Conservation (phyloP, 75 land plant species). For the Gnetum montanum region DNA sequence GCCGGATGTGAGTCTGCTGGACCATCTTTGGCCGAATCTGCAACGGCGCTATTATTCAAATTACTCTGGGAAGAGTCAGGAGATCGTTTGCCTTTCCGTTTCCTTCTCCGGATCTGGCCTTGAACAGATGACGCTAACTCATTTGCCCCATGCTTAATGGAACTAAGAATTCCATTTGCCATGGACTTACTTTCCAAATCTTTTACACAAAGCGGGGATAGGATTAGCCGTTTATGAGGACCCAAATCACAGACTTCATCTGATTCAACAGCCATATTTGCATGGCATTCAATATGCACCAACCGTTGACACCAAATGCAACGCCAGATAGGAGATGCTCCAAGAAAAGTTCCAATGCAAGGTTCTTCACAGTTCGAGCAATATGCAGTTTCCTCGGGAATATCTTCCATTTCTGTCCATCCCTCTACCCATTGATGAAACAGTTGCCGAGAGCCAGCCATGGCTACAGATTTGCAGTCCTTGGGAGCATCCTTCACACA, state of each 20-base stretch:
- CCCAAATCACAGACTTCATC: slow-evolving; percentile 89
- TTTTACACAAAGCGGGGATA: slow-evolving; percentile 81
- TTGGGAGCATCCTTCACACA: slow-evolving; percentile 63
- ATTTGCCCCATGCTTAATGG: slow-evolving; percentile 85
- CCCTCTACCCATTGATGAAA: slow-evolving; percentile 80
- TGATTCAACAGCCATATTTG: slow-evolving; percentile 35
- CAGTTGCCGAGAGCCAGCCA: slow-evolving; percentile 52
- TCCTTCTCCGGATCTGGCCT: slow-evolving; percentile 47
- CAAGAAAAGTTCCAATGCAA: slow-evolving; percentile 71
- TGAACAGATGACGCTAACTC: slow-evolving; percentile 71
- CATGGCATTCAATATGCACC: slow-evolving; percentile 81
- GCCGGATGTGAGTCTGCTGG: slow-evolving; percentile 15
- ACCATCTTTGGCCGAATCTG: slow-evolving; percentile 21
- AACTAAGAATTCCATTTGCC: slow-evolving; percentile 47
- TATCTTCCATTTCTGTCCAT: slow-evolving; percentile 75
- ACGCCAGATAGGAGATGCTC: slow-evolving; percentile 73
- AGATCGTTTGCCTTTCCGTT: slow-evolving; percentile 39
- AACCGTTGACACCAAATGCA: slow-evolving; percentile 90
- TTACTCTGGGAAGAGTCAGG: slow-evolving; percentile 22
- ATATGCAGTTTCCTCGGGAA: slow-evolving; percentile 51
- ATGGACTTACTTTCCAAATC: slow-evolving; percentile 19
- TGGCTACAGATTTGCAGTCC: slow-evolving; percentile 81
- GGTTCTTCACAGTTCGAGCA: slow-evolving; percentile 87
- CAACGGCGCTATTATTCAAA: slow-evolving; percentile 5
- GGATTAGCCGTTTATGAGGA: slow-evolving; percentile 56